Evolutionary conservation across 495 filamentous ascomycete genomes (phyloP), one percentile per base, ranked within the genome.

Genomic region (Xylaria cubensis): DNA sequence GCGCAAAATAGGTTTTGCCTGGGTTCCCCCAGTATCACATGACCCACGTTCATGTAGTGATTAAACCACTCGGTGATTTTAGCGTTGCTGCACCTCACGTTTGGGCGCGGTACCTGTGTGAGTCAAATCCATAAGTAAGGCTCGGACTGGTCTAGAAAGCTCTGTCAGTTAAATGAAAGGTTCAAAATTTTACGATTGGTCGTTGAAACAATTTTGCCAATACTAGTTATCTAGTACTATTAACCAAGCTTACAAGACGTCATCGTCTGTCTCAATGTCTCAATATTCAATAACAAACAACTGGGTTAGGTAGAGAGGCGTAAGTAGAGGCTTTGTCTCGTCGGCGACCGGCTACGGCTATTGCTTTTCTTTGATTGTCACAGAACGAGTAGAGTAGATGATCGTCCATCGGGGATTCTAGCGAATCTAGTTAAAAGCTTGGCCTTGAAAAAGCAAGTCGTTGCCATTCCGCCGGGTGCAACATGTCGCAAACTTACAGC

Each of bases 161-260:
- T 39, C 36, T 39, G 36, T 39, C 36, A 39, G 6, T 39, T 39
- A 39, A 36, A 2, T 19, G 17, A 17, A 13, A 65, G 34, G 2
- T 15, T 42, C 15, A 44, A 67, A 67, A 41, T 67, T 67, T 41
- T 67, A 67, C 64, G 64, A 67, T 67, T 67, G 64, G 64, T 55
- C 64, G 55, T 29, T 56, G 29, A 29, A 56, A 32, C 26, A 56
- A 1, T 42, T 32, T 56, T 15, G 53, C 53, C 53, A 32, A 56
- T 56, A 56, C 13, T 26, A 24, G 21, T 26, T 24, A 55, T 21
- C n/a, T 51, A 36, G 34, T 36, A 3, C 4, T 50, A 21, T 8
- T 13, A 10, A 4, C 24, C 13, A 56, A 32, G 53, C 26, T 32
- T 3, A 32, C 7, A 32, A 17, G 8, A 56, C 53, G 10, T 17